Evolutionary conservation across 148 eudicot species (phyloP), one percentile per base, ranked within the genome.

Genomic region (Chenopodium suecicum): DNA sequence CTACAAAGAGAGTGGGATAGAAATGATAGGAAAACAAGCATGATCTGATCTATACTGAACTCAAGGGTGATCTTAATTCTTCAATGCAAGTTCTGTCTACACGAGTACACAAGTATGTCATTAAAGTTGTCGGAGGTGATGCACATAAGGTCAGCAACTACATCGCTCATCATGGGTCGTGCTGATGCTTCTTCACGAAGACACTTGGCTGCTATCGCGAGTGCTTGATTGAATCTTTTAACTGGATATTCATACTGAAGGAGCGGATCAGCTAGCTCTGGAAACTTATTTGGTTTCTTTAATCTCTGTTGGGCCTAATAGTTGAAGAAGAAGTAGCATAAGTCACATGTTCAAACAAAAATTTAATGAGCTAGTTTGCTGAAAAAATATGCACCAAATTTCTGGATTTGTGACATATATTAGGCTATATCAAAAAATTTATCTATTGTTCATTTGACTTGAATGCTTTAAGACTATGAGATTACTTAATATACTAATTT

Each of bases 141-240:
- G 69, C 27, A 25, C 75, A 37, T 67, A 29, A 81, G 47, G 47
- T 64, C 31, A 7, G 13, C 14, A 31, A 74, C 78, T 32, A 66
- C 83, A 65, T 81, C 73, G n/a, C 86, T 87, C 74, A 93, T 91
- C 78, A 91, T 67, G 31, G 97, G 97, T 17, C 97, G 91, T 3
- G 77, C 83, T 7, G 88, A 67, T 69, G 84, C 87, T 76, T 93
- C 91, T 20, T 91, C 93, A 64, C 88, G 93, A 31, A 91, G 87
- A 65, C 97, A 93, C 93, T 88, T 90, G 0, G 94, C 89, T 20
- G 94, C 91, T 23, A 93, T 78, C 8, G 91, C 91, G 58, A 93
- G 89, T 12, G 89, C 89, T 85, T 93, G 90, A 68, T 90, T 91
- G 66, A 93, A 66, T 63, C 89, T 74, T 77, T 89, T 91, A 22